Conservation (phyloP, 1,284 basidiomycete genomes). For the Cystobasidiaceae sp. region DNA sequence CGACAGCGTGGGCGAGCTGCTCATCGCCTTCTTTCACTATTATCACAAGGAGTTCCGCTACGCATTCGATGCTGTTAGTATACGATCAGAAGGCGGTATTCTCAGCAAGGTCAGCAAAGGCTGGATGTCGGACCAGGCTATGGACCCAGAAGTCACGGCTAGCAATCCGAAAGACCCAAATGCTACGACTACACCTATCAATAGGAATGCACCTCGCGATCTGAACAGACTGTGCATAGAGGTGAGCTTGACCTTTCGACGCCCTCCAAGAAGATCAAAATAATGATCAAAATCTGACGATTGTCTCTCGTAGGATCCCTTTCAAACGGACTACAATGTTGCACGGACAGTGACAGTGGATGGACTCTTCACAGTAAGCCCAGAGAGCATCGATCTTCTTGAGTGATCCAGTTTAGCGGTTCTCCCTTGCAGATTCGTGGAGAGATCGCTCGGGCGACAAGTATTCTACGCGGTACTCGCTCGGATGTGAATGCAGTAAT, state of each 20-base stretch:
- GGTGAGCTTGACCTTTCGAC: too few species aligned
- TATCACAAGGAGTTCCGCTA: constrained; percentile 91
- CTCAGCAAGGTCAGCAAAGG: constrained; percentile 86
- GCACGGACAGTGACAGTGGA: constrained; percentile 94
- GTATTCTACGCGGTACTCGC: constrained; percentile 48
- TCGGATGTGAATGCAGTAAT: constrained; percentile 40
- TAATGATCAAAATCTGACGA: too few species aligned
- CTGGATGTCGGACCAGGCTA: constrained; percentile 78
- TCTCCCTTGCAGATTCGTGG: constrained; percentile 70
- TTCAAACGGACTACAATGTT: constrained; percentile 92
- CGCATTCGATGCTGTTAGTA: constrained; percentile 83
- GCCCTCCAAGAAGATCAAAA: too few species aligned
- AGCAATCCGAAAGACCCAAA: too few species aligned
- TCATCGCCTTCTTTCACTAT: constrained; percentile 97
- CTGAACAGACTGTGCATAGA: constrained; percentile 90
- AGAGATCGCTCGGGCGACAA: constrained; percentile 93
- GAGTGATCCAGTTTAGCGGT: neutral
- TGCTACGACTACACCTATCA: neutral
- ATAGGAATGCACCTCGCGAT: constrained; percentile 61
- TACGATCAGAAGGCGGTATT: constrained; percentile 67
- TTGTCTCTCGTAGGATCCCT: constrained; percentile 73
- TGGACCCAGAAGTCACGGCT: neutral
- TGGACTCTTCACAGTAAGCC: constrained; percentile 79
- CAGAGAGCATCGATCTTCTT: too few species aligned
- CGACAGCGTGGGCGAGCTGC: constrained; percentile 88